These are phyloP conservation scores for Verticillium tricorpus DNA, from an alignment of 2,329 filamentous ascomycete genomes.

Conservation along the genomic window DNA sequence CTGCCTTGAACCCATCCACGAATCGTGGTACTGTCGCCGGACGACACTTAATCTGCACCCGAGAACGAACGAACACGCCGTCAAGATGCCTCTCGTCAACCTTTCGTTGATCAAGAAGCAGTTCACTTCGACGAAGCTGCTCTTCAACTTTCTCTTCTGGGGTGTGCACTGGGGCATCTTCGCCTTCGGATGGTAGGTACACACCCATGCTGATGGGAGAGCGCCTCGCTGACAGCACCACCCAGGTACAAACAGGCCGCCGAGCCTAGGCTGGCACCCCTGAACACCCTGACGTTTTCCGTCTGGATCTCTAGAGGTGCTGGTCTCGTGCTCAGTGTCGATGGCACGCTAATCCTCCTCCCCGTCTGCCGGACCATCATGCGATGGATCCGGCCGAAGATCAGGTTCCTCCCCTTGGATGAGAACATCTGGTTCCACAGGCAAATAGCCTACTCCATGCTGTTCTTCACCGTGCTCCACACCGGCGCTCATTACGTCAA, in stretches of 20 bases:
- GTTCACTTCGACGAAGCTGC: conserved; percentile 64
- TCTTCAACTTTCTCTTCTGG: conserved; percentile 82
- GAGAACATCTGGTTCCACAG: conserved; percentile 97
- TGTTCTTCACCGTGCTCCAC: conserved; percentile 78
- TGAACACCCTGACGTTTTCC: conserved; percentile 81
- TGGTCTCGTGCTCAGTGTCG: conserved; percentile 77
- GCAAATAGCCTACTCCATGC: conserved; percentile 84
- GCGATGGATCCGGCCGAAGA: conserved; percentile 77
- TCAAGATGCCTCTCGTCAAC: conserved; percentile 21
- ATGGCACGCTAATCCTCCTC: conserved; percentile 82
- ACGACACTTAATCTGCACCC: conserved; percentile 41
- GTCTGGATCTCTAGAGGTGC: conserved; percentile 97
- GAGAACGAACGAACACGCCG: conserved; percentile 16
- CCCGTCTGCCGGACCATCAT: conserved; percentile 93
- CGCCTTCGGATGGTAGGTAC: conserved; percentile 73
- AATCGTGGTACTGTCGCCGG: conserved; percentile 44
- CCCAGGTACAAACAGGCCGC: conserved; percentile 71
- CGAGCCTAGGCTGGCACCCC: conserved; percentile 63
- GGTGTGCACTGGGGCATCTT: conserved; percentile 74
- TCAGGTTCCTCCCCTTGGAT: conserved; percentile 86
- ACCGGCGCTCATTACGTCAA: conserved; percentile 88
- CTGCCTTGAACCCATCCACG: not conserved
- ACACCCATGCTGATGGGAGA: not conserved
- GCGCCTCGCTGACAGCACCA: conserved; percentile 16
- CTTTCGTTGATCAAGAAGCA: conserved; percentile 51